These are phyloP conservation scores for Nitzschia inconspicua DNA, from an alignment of 108 stramenopile genomes.

Conservation along the genomic window DNA sequence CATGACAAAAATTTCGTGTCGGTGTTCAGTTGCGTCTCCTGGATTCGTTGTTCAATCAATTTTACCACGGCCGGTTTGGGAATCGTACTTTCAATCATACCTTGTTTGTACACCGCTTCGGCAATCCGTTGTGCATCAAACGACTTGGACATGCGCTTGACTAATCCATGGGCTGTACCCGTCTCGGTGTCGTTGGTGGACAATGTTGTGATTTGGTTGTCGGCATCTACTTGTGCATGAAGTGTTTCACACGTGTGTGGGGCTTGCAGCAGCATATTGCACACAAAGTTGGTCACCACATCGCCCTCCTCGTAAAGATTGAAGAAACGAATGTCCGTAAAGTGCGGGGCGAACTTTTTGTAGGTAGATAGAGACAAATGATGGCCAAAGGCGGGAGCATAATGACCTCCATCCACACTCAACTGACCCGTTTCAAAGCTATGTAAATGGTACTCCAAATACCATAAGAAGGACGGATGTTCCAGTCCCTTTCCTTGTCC, in stretches of 20 bases:
- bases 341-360: slow-evolving; percentile 16
- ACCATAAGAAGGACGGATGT: slow-evolving; percentile 6
- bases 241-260: slow-evolving; percentile 7
- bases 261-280: slow-evolving; percentile 18
- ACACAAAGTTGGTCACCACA: slow-evolving; percentile 20
- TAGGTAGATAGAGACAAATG: slow-evolving; percentile 11
- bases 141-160: slow-evolving; percentile 3
- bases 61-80: background rate
- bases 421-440: slow-evolving; percentile 4
- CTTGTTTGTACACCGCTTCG: slow-evolving; percentile 4
- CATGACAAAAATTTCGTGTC: slow-evolving; percentile 1
- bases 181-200: no score
- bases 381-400: slow-evolving; percentile 10
- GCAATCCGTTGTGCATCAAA: slow-evolving; percentile 16
- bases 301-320: slow-evolving; percentile 18
- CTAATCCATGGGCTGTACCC: no score
- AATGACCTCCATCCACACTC: slow-evolving; percentile 8
- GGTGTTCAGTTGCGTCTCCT: background rate
- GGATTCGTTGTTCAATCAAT: background rate
- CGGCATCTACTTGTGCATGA: background rate
- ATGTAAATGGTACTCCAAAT: slow-evolving; percentile 9
- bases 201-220: background rate
- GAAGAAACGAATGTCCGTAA: slow-evolving; percentile 14
- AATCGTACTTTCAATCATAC: background rate
- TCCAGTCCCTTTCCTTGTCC: slow-evolving; percentile 1